Conservation (phyloP, 345 rosid genomes). For the Eucalyptus guilfoylei region DNA sequence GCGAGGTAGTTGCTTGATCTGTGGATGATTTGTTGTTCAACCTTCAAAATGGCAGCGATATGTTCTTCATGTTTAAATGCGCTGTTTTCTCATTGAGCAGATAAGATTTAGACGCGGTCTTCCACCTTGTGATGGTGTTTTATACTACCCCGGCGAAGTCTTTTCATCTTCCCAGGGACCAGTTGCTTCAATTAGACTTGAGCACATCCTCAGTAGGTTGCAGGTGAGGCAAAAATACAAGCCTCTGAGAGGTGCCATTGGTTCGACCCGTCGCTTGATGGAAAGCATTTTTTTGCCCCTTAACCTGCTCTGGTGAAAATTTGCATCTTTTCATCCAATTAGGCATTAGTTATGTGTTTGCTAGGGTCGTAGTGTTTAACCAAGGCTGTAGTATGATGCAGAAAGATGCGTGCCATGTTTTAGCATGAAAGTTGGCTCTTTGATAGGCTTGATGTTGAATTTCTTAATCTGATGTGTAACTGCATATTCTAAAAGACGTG, state of each 20-base stretch:
- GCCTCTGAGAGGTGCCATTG: neutral
- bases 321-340: neutral
- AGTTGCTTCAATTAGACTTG: conserved; percentile 76
- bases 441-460: neutral
- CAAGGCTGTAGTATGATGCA: neutral
- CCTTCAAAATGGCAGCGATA: neutral
- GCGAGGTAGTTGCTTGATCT: conserved; percentile 47
- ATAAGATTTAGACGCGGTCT: conserved; percentile 79
- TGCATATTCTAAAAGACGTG: neutral
- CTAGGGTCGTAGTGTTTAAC: neutral
- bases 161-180: conserved; percentile 72
- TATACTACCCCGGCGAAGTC: conserved; percentile 82
- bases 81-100: conserved; percentile 14
- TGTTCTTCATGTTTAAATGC: neutral
- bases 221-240: conserved; percentile 35
- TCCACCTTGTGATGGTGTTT: conserved; percentile 90
- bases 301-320: neutral
- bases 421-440: neutral
- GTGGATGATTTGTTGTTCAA: neutral
- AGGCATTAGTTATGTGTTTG: neutral
- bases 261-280: neutral
- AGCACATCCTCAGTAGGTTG: conserved; percentile 78
- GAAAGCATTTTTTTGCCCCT: neutral
- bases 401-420: neutral
- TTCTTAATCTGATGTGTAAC: neutral